Base-by-base conservation (phyloP, 805 yeast genomes). In the Metschnikowia similis region DNA sequence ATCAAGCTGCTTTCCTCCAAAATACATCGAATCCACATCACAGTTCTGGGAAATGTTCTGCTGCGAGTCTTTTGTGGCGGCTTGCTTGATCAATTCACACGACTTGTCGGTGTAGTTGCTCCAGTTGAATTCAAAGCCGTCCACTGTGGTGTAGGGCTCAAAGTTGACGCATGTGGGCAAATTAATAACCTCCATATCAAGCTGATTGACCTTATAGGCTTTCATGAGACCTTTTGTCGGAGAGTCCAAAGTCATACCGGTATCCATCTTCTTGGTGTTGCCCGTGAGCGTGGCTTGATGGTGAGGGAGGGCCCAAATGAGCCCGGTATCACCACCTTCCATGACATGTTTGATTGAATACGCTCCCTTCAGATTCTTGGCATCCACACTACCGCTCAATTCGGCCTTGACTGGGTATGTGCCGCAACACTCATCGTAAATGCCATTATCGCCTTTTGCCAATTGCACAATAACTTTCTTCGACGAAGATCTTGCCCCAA, bases 1-100 rank as follows among this genome's bases (percentile, higher is more conserved):
- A 57, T 90, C 96, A 45, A 91, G 71, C 28, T 82, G 76, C 65
- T 94, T 92, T 10, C 98, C 99, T 2, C 96, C 79, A 17, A 88
- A 83, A 68, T 92, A 92, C 87, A 91, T 91, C 0, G 97, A 89
- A 54, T 89, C 89, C 9, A 84, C 71, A 59, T 85, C 71, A n/a
- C 85, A 77, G 65, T 76, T 79, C 14, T 75, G 77, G 4, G 69
- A 67, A 34, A 85, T 76, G 53, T 85, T 87, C 47, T 73, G 80
- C 29, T 74, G 59, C 8, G 79, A 65, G 57, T 87, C 94, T 5
- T 64, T 52, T n/a, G 58, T 61, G 2, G 87, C 85, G 17, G 63
- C 57, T 3, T 43, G 34, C 9, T 69, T 65, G 32, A 87, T 77
- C 30, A 67, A 50, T 2, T 63, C 56, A 35, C 72, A 63, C 3